Percentiles rank a stretch among this genome's conserved stretches.
Conservation (phyloP, 169 alveolate species). For the Babesia bigemina region DNA sequence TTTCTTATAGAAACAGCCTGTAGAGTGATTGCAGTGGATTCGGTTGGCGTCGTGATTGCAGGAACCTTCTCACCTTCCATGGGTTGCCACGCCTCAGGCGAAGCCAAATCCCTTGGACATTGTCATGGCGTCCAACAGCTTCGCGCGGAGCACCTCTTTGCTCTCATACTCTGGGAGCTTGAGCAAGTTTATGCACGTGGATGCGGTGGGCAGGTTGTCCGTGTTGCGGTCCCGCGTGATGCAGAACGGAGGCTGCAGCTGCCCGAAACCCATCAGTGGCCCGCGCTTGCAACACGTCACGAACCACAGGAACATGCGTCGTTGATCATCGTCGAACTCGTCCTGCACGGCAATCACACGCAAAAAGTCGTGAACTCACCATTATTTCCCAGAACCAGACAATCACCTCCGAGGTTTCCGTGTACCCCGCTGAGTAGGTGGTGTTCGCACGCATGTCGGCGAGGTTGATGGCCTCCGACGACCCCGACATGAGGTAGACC, state of each 20-base stretch:
- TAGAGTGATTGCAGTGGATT: too few species aligned
- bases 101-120: slow-evolving; percentile 62
- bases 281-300: slow-evolving; percentile 96
- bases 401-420: slow-evolving; percentile 80
- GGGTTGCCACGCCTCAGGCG: not conserved
- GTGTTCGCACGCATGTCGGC: slow-evolving; percentile 87
- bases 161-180: slow-evolving; percentile 90
- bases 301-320: slow-evolving; percentile 89
- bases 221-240: slow-evolving; percentile 86
- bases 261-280: slow-evolving; percentile 93
- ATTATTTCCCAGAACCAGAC: slow-evolving; percentile 92
- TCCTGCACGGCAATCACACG: slow-evolving; percentile 20
- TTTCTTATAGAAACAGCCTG: too few species aligned
- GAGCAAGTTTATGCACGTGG: slow-evolving; percentile 95
- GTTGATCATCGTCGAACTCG: slow-evolving; percentile 79
- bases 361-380: slow-evolving; percentile 23
- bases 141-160: slow-evolving; percentile 26
- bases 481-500: slow-evolving; percentile 92
- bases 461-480: slow-evolving; percentile 86
- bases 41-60: too few species aligned
- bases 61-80: too few species aligned
- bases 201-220: slow-evolving; percentile 92
- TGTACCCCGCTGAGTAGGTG: slow-evolving; percentile 90
- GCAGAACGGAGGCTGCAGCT: slow-evolving; percentile 91
- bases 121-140: slow-evolving; percentile 60